Evolutionary conservation across 2,329 filamentous ascomycete genomes (phyloP).

Genomic region (Delphinella strobiligena): DNA sequence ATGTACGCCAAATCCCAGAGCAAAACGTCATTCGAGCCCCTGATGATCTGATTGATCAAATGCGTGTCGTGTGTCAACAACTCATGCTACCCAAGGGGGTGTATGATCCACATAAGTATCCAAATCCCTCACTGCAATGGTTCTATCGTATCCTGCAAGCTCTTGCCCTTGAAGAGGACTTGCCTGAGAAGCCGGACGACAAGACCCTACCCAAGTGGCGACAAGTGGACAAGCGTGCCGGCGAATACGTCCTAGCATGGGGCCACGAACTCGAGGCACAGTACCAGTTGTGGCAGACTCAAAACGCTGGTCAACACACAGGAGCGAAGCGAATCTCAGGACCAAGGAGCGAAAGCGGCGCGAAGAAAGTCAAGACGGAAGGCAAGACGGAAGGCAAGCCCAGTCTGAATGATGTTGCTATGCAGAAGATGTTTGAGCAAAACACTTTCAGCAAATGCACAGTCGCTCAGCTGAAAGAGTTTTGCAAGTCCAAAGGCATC

Average conservation of each 20-base stretch:
- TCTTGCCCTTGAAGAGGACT: slow-evolving; percentile 80
- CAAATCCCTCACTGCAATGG: slow-evolving; percentile 81
- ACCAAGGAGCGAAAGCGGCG: slow-evolving; percentile 16
- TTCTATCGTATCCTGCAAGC: slow-evolving; percentile 92
- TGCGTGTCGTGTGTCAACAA: slow-evolving; percentile 73
- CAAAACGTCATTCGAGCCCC: slow-evolving; percentile 45
- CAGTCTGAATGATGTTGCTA: slow-evolving; percentile 30
- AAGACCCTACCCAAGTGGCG: slow-evolving; percentile 73
- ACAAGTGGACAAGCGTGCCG: slow-evolving; percentile 82
- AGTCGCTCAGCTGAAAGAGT: slow-evolving; percentile 21
- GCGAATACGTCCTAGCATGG: slow-evolving; percentile 68
- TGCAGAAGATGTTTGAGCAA: slow-evolving; percentile 31
- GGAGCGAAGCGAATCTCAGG: slow-evolving; percentile 33
- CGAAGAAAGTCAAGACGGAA: slow-evolving; percentile 34
- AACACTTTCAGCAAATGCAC: slow-evolving; percentile 30
- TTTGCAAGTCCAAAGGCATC: slow-evolving; percentile 17
- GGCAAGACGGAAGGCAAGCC: slow-evolving; percentile 14
- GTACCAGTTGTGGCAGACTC: slow-evolving; percentile 29
- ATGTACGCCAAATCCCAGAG: slow-evolving; percentile 65
- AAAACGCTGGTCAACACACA: slow-evolving; percentile 25
- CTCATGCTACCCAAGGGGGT: slow-evolving; percentile 74
- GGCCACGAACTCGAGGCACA: slow-evolving; percentile 54
- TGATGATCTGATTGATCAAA: slow-evolving; percentile 62
- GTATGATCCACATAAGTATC: slow-evolving; percentile 78
- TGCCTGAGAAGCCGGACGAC: slow-evolving; percentile 63